Base-by-base conservation (phyloP, 257 asterid species). In the Perilla frutescens region DNA sequence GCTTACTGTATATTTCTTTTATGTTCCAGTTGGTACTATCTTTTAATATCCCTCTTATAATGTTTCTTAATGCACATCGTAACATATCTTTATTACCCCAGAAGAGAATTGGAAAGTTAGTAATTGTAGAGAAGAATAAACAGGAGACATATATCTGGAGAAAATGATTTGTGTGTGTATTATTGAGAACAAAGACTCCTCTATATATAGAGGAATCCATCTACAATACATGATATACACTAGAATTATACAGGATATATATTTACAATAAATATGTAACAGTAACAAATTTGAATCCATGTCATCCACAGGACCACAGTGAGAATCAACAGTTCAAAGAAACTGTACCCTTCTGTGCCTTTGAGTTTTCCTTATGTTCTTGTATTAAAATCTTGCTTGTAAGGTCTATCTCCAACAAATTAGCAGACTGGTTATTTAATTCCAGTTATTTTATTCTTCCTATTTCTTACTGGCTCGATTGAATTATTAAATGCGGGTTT, bases 401-500 rank as follows among this genome's bases (percentile, higher is more conserved):
- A 66, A 31, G 14, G 57, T 41, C 40, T 8, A 37, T 41, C 67
- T 66, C 50, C 55, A 47, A 64, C 50, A 13, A 62, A 70, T 60
- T 34, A 53, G 69, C 73, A 74, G 58, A 39, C 43, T 37, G 31
- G 56, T 39, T 36, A 31, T 36, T 67, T 56, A 60, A 44, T 50
- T 34, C 26, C 64, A 70, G 2, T 44, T 64, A 20, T 66, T 57
- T 41, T 7, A 4, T 26, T 29, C 37, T 20, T 62, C 43, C 43
- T 29, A 32, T 29, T 60, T 40, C 4, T 34, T 37, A 6, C 26
- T 1, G 40, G 34, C 40, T 59, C 60, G 47, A 45, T 8, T 20
- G 31, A 39, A 55, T 51, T 75, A 55, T 31, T 20, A 45, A 54
- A 62, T 50, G 65, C 58, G 65, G 45, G 37, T 65, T 43, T 64